Base-by-base conservation (phyloP, 192 early-diverging fungal species). In the Diversispora eburnea region DNA sequence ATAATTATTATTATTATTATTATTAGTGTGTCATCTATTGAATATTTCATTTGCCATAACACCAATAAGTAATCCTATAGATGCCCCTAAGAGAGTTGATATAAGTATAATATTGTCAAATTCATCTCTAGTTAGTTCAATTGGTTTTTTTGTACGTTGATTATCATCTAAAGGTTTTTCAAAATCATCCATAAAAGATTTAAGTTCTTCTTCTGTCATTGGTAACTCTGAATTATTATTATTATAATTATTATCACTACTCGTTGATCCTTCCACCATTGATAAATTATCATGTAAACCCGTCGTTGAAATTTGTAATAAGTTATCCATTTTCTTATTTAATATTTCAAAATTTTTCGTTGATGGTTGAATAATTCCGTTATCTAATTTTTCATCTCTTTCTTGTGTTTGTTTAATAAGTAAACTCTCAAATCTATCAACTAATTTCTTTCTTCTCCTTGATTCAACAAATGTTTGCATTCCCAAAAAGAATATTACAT, bases 391-490 rank as follows among this genome's bases (percentile, higher is more conserved):
- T n/a, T 17, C n/a, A 9, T 48, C 64, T 20, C 48, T 22, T 49
- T 66, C 42, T 22, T 66, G 19, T 48, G 42, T 42, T 15, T 25
- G 46, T 12, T 48, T 19, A 49, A 66, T 66, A 66, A 66, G 64
- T 15, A 71, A 71, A 7, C 59, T 86, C 49, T 94, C 91, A 63
- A 92, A 90, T 17, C 86, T 86, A 63, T 83, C 87, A 5, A 88
- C 80, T 19, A 91, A 84, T 71, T 87, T 87, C 20, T 83, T 80
- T 5, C 91, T 78, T 75, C 90, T 91, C 15, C 85, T 70, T 17
- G 90, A 91, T 70, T 93, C 92, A 61, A 93, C 88, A 57, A 91
- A 81, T 0, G 88, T 87, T 64, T 93, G 92, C 0, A 91, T 89
- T 55, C 88, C 67, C 17, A 91, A 78, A 77, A 91, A 84, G 15